These are phyloP conservation scores for Backusella parvicylindrica DNA, from an alignment of 192 early-diverging fungal genomes.

Conservation along the genomic window DNA sequence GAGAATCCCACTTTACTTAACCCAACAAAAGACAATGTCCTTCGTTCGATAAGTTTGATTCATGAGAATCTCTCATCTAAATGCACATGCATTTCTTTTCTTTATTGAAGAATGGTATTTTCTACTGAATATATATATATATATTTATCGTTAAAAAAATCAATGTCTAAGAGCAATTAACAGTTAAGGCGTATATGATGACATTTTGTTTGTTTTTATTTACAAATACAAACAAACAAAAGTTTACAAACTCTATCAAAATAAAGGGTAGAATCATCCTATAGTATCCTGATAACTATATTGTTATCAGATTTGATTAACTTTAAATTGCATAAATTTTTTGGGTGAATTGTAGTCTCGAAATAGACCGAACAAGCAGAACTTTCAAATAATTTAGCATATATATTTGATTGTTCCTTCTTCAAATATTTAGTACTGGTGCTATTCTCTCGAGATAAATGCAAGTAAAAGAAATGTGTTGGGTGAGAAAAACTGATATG, in stretches of 20 bases:
- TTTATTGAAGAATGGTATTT: neutral
- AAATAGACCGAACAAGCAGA: neutral
- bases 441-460: neutral
- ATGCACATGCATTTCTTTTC: neutral
- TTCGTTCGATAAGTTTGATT: neutral
- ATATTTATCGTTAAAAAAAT: no score
- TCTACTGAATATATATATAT: neutral
- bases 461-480: neutral
- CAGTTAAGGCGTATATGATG: neutral
- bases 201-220: neutral
- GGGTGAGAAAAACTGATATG: no score
- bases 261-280: neutral
- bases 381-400: neutral
- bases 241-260: no score
- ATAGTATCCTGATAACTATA: no score
- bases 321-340: neutral
- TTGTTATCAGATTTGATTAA: neutral
- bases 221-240: neutral
- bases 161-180: neutral
- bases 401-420: no score
- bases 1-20: neutral
- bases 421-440: no score
- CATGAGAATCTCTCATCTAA: neutral
- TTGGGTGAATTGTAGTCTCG: neutral
- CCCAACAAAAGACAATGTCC: neutral